These are phyloP conservation scores for Globisporangium mamillatum DNA, from an alignment of 352 stramenopile genomes.

Conservation along the genomic window DNA sequence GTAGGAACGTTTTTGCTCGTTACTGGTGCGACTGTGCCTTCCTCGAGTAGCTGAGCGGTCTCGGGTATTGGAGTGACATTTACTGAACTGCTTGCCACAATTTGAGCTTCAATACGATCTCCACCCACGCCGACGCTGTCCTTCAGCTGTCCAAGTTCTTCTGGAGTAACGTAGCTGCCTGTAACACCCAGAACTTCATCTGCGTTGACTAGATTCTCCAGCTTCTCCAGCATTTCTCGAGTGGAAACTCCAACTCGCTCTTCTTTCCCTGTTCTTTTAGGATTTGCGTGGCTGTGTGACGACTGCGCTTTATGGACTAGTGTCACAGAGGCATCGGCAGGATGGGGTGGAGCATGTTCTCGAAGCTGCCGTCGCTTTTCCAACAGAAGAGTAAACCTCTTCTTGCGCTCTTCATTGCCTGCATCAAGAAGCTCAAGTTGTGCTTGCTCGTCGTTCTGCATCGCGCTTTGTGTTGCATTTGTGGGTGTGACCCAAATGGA, in stretches of 20 bases:
- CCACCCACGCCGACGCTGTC: background rate
- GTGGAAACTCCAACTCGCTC: background rate
- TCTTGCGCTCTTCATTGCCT: conserved; percentile 39
- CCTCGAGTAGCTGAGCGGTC: background rate
- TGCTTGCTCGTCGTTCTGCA: conserved; percentile 46
- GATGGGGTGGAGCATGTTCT: conserved; percentile 17
- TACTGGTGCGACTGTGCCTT: background rate
- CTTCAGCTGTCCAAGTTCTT: background rate
- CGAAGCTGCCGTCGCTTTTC: conserved; percentile 38
- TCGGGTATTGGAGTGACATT: background rate
- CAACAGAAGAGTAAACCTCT: conserved; percentile 39
- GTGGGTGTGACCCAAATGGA: background rate
- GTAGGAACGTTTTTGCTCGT: background rate
- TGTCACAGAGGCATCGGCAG: conserved; percentile 3
- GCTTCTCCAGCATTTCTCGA: background rate
- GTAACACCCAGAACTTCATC: background rate
- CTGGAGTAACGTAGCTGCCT: no score
- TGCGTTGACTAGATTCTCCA: background rate
- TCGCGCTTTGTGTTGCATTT: conserved; percentile 22
- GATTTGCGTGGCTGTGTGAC: background rate
- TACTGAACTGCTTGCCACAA: background rate
- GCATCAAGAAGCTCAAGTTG: conserved; percentile 17
- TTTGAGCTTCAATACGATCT: background rate
- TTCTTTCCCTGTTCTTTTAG: background rate
- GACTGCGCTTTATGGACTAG: conserved; percentile 7